phyloP scores from a whole-genome alignment of 2,329 filamentous ascomycete genomes.

The Alternaria triticina region DNA sequence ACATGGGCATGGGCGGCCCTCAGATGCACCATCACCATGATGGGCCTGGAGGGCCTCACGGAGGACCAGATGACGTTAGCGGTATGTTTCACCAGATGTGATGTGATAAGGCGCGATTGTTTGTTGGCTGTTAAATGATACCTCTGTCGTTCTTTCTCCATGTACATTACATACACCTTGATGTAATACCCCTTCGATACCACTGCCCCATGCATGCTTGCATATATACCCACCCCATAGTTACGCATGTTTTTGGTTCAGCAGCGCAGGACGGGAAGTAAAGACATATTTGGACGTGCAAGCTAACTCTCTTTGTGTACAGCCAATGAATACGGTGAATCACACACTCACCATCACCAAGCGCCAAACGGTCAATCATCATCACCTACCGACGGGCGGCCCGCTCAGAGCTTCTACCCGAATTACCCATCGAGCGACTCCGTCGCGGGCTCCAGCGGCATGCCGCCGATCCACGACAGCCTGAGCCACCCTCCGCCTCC shows the following conservation, averaged over 20 bases:
- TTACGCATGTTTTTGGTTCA: conserved; percentile 39
- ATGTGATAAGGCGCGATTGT: conserved; percentile 50
- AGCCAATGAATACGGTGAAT: conserved; percentile 66
- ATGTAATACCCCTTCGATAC: conserved; percentile 51
- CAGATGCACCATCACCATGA: conserved; percentile 76
- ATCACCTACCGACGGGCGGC: conserved; percentile 71
- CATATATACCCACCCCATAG: conserved; percentile 25
- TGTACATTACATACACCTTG: conserved; percentile 53
- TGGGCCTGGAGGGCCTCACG: conserved; percentile 69
- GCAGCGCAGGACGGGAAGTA: conserved; percentile 27
- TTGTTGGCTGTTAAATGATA: conserved; percentile 49
- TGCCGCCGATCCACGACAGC: conserved; percentile 69
- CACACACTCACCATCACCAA: conserved; percentile 71
- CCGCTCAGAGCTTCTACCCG: conserved; percentile 77
- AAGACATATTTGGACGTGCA: conserved; percentile 39
- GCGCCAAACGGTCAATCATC: conserved; percentile 62
- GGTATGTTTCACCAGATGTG: conserved; percentile 98
- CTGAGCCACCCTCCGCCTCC: conserved; percentile 57
- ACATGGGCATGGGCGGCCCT: conserved; percentile 69
- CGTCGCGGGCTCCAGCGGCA: conserved; percentile 60
- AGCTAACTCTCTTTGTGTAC: conserved; percentile 54
- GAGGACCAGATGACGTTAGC: conserved; percentile 81
- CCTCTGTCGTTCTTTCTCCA: conserved; percentile 51
- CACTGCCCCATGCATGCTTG: conserved; percentile 43
- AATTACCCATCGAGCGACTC: conserved; percentile 67